Conservation (phyloP, 1,139 yeast genomes). For the Suzukiozyma palmioleophila region DNA sequence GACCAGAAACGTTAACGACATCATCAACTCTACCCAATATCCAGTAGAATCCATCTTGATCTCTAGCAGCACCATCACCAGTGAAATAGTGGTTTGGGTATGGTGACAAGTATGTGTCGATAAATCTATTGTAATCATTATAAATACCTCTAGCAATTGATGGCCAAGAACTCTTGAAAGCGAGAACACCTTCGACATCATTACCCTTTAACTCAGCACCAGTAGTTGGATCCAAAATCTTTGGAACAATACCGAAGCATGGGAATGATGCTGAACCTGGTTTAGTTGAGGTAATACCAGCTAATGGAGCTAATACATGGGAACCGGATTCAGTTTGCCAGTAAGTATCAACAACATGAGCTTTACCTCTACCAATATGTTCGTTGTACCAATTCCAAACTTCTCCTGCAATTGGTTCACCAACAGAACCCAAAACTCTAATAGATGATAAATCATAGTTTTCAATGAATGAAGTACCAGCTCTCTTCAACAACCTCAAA, state of each 20-base stretch:
- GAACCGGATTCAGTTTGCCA: conserved; percentile 87
- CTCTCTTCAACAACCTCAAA: conserved; percentile 74
- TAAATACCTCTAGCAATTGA: conserved; percentile 74
- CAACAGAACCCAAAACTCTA: conserved; percentile 79
- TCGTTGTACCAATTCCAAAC: conserved; percentile 93
- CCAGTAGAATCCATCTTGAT: conserved; percentile 74
- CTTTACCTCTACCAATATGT: conserved; percentile 68
- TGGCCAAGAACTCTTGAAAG: conserved; percentile 72
- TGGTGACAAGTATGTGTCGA: conserved; percentile 70
- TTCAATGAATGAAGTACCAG: conserved; percentile 67
- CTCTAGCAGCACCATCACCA: conserved; percentile 83
- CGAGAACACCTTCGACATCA: conserved; percentile 72
- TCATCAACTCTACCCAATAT: conserved; percentile 80
- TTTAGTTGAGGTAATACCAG: conserved; percentile 70
- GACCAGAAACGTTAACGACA: conserved; percentile 79
- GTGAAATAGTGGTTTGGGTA: conserved; percentile 69
- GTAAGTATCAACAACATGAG: conserved; percentile 74
- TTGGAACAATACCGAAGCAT: conserved; percentile 68
- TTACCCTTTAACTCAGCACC: conserved; percentile 62
- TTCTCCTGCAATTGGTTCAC: conserved; percentile 91
- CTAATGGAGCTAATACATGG: conserved; percentile 66
- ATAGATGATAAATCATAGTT: conserved; percentile 61
- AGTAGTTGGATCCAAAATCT: conserved; percentile 65
- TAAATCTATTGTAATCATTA: conserved; percentile 62
- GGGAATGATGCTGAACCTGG: conserved; percentile 81